Conservation (phyloP, 2,329 filamentous ascomycete species). For the Zymoseptoria brevis region DNA sequence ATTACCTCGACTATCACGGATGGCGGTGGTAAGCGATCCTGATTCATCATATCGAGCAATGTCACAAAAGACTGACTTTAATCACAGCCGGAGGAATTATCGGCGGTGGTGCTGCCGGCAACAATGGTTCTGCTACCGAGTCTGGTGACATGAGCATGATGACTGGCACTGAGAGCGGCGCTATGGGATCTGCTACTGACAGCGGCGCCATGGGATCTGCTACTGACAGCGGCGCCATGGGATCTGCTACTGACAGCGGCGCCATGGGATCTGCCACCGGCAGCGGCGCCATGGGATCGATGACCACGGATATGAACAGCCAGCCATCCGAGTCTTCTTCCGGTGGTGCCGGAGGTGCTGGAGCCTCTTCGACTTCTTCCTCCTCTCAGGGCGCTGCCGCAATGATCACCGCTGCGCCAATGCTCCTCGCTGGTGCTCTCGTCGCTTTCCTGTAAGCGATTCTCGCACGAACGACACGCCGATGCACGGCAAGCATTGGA, state of each 20-base stretch:
- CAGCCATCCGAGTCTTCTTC: constrained; percentile 3
- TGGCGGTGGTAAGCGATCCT: constrained; percentile 7
- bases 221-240: constrained; percentile 6
- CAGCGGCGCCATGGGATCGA: no score
- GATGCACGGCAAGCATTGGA: not conserved
- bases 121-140: constrained; percentile 6
- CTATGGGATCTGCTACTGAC: constrained; percentile 4
- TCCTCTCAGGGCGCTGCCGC: constrained; percentile 17
- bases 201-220: constrained; percentile 9
- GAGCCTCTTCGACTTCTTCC: constrained; percentile 6
- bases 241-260: constrained; percentile 4
- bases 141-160: constrained; percentile 11
- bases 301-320: not conserved
- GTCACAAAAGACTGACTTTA: not conserved
- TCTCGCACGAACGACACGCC: constrained; percentile 7
- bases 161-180: constrained; percentile 6
- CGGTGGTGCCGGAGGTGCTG: constrained; percentile 7
- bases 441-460: constrained; percentile 44
- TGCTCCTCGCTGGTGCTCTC: constrained; percentile 27
- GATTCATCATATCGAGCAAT: not conserved
- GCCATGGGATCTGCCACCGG: constrained; percentile 9
- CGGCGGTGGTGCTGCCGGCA: constrained; percentile 10
- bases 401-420: constrained; percentile 28
- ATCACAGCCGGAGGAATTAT: constrained; percentile 6
- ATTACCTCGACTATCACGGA: constrained; percentile 24